Evolutionary conservation across 176 grass and related monocot species (phyloP).

Genomic region (Lolium multiflorum): DNA sequence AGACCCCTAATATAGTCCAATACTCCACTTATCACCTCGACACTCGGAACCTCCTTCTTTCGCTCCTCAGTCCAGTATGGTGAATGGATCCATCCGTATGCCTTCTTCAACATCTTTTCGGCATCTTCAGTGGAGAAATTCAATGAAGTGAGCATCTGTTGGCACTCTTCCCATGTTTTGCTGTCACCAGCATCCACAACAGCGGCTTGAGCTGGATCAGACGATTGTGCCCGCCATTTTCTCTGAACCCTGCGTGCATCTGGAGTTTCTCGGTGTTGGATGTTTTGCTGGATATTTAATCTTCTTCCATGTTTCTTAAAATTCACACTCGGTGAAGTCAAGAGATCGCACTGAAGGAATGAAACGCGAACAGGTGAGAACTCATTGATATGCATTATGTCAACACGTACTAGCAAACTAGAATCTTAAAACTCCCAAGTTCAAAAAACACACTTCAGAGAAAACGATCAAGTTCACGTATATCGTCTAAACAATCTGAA

Average conservation of each 20-base stretch:
- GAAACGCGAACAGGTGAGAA: not conserved
- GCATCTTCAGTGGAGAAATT: conserved; percentile 68
- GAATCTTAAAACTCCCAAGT: not conserved
- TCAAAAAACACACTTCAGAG: not conserved
- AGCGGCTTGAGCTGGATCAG: conserved; percentile 50
- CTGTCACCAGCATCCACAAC: conserved; percentile 51
- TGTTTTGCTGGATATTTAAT: conserved; percentile 18
- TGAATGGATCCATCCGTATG: conserved; percentile 88
- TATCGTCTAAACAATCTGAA: not conserved
- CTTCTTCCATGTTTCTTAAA: conserved; percentile 46
- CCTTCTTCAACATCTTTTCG: conserved; percentile 74
- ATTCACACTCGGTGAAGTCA: not conserved
- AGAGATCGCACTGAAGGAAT: conserved; percentile 53
- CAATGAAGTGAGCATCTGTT: conserved; percentile 54
- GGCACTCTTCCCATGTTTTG: conserved; percentile 71
- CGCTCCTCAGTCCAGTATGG: conserved; percentile 92
- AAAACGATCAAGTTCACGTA: not conserved
- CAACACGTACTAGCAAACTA: not conserved
- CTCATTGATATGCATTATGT: not conserved
- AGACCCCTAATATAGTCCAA: conserved; percentile 69
- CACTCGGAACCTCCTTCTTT: conserved; percentile 57
- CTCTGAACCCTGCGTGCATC: not conserved
- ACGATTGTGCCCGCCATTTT: conserved; percentile 49
- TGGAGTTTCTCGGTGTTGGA: not conserved
- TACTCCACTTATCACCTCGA: conserved; percentile 46